Evolutionary conservation across 1,284 basidiomycete species (phyloP), one percentile per base, ranked within the genome.

Genomic region (Marasmius fiardii): DNA sequence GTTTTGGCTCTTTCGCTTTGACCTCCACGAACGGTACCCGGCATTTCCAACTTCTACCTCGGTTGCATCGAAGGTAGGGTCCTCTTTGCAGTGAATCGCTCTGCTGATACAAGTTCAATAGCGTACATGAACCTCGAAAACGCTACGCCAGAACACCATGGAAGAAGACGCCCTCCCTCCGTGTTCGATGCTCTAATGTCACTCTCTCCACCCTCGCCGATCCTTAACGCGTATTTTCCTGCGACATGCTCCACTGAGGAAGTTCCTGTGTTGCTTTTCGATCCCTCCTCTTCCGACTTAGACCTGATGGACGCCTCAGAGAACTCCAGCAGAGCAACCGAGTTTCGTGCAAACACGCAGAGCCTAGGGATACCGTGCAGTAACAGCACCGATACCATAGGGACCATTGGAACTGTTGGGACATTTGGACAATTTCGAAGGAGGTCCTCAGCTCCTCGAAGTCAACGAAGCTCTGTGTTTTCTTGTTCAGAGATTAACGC

Each of bases 361-460:
- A 31, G 23, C 21, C 41, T 51, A 16, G 26, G 18, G 5, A 26
- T 58, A 3, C 26, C 33, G 12, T 51, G 44, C 33, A 58, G 57
- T 41, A 11, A 21, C 14, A 58, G 57, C 33, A 31, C 43, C 10
- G 51, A 55, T 47, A 55, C 57, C 18, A 44, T 58, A n/a, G 34
- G 48, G 37, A 53, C 54, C 2, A 39, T 47, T 41, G 47, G 41
- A 50, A 54, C 56, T 18, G 43, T 44, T 45, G 57, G 57, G 34
- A 58, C 57, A n/a, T 58, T 58, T 51, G 57, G 57, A 41, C 57
- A 55, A 28, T 50, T 44, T 41, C 47, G 47, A 26, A 51, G 41
- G 43, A 23, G 47, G n/a, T 12, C 26, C 6, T 31, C 53, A 41
- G 41, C 41, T n/a, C n/a, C n/a, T n/a, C 52, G 34, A 31, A 45